A percentile compares a stretch with the other conserved stretches of the same genome.
Evolutionary conservation across 1,139 yeast species (phyloP).

Genomic region (Candida freyschussii): DNA sequence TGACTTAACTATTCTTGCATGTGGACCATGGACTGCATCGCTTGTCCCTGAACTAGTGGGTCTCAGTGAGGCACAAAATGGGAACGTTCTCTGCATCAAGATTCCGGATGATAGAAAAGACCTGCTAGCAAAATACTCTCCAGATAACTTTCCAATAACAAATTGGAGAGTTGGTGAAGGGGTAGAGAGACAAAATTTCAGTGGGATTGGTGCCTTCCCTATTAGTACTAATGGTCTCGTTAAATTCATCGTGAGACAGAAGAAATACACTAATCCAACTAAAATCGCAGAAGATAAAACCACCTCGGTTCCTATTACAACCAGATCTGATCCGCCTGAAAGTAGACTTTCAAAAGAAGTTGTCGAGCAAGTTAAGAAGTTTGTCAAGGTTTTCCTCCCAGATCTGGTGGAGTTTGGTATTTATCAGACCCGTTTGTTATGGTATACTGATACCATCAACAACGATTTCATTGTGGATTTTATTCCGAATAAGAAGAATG

Average conservation of each 20-base stretch:
- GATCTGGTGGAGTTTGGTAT: conserved; percentile 26
- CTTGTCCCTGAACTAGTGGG: conserved; percentile 27
- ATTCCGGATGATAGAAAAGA: conserved; percentile 31
- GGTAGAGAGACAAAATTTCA: conserved; percentile 21
- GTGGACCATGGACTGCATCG: conserved; percentile 25
- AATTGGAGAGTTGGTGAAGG: conserved; percentile 25
- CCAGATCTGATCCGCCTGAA: conserved; percentile 24
- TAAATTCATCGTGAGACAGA: conserved; percentile 20
- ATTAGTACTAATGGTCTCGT: conserved; percentile 19
- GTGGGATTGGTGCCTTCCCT: conserved; percentile 25
- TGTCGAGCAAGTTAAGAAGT: conserved; percentile 25
- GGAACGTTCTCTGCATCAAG: conserved; percentile 29
- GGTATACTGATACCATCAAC: conserved; percentile 43
- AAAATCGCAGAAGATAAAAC: conserved; percentile 8
- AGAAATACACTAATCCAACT: conserved; percentile 29
- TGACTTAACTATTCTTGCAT: conserved; percentile 21
- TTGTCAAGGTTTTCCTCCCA: conserved; percentile 26
- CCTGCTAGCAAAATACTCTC: conserved; percentile 28
- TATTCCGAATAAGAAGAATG: conserved; percentile 30
- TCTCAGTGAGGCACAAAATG: conserved; percentile 34
- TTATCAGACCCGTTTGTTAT: conserved; percentile 29
- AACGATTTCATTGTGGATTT: conserved; percentile 39
- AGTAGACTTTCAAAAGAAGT: conserved; percentile 16
- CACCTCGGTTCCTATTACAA: conserved; percentile 28
- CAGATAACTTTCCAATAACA: conserved; percentile 28